Conservation (phyloP, 164 flowering plant species). For the Cinnamomum micranthum region DNA sequence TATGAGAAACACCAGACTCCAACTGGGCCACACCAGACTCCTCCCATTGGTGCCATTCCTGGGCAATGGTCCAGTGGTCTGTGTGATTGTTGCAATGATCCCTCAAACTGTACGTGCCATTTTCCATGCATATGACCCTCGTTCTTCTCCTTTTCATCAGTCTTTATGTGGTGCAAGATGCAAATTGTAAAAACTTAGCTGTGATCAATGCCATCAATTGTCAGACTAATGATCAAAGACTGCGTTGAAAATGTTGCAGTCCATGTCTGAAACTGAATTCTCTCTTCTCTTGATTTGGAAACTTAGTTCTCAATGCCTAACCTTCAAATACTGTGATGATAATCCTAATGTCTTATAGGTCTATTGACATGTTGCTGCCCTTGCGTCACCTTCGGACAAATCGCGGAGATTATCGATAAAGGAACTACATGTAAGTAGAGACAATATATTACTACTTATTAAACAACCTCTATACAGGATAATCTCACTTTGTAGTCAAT, state of each 20-base stretch:
- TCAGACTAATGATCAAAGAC: background rate
- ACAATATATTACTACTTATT: too few relatives aligned
- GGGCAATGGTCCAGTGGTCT: background rate
- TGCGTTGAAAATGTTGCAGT: background rate
- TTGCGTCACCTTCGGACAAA: slow-evolving; percentile 12
- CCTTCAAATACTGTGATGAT: background rate
- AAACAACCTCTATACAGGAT: too few relatives aligned
- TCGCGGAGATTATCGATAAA: slow-evolving; percentile 12
- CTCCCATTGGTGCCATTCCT: background rate
- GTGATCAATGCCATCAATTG: background rate
- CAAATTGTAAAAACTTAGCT: background rate
- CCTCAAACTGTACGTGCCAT: background rate
- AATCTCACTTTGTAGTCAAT: too few relatives aligned
- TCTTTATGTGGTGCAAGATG: background rate
- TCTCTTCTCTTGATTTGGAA: background rate
- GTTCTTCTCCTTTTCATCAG: background rate
- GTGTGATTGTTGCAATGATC: background rate
- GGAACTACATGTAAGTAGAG: background rate
- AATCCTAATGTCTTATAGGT: slow-evolving; percentile 1
- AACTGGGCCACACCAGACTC: background rate
- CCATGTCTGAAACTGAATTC: background rate
- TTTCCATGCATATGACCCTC: background rate
- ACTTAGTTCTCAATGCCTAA: background rate
- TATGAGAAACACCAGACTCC: background rate
- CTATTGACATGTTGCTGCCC: slow-evolving; percentile 12